Conservation (phyloP, 2,329 filamentous ascomycete genomes). For the Drechslerella dactyloides region DNA sequence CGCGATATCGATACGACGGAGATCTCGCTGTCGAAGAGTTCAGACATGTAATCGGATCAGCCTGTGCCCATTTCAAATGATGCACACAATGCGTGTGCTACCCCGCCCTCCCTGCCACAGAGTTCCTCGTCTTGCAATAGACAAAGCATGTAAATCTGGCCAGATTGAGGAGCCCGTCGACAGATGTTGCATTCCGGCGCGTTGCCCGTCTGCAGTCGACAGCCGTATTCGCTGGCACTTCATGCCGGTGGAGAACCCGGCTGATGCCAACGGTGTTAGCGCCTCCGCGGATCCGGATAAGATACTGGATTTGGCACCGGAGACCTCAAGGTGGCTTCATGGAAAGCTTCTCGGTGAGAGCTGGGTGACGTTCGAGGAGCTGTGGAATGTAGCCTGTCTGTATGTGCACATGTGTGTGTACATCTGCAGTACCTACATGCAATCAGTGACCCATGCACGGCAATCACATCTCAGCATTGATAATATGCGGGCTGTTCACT, state of each 20-base stretch:
- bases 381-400: not conserved
- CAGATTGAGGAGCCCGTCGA: not conserved
- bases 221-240: slow-evolving; percentile 16
- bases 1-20: too few relatives aligned
- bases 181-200: slow-evolving; percentile 9
- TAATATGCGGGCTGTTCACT: slow-evolving; percentile 13
- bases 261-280: slow-evolving; percentile 30
- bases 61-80: too few relatives aligned
- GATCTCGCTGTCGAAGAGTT: too few relatives aligned
- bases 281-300: slow-evolving; percentile 46
- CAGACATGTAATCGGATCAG: too few relatives aligned
- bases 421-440: too few relatives aligned
- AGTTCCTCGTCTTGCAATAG: too few relatives aligned
- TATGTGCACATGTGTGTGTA: not conserved
- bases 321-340: slow-evolving; percentile 23
- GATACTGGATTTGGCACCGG: slow-evolving; percentile 38
- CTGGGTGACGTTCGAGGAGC: not conserved
- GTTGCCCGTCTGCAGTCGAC: slow-evolving; percentile 17
- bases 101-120: too few relatives aligned
- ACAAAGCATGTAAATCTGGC: not conserved
- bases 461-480: slow-evolving; percentile 35
- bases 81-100: too few relatives aligned
- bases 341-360: not conserved
- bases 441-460: slow-evolving; percentile 38
- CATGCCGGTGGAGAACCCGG: slow-evolving; percentile 18